Evolutionary conservation across 495 filamentous ascomycete genomes (phyloP).

Genomic region (Xylaria bambusicola): DNA sequence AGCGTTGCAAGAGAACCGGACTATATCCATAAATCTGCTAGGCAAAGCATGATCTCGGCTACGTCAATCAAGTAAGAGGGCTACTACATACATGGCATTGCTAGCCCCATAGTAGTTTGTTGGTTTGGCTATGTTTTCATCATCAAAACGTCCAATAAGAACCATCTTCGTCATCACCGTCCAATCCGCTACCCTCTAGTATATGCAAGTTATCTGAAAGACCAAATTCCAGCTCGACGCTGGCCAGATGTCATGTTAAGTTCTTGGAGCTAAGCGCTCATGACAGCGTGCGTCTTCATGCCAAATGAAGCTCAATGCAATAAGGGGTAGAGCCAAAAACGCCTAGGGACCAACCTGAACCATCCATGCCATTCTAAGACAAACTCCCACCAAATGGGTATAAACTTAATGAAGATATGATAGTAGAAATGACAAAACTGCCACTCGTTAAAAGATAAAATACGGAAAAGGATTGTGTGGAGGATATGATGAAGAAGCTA

Average conservation of each 20-base stretch:
- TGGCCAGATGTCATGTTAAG: not conserved
- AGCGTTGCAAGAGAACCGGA: no score
- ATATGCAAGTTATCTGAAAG: slow-evolving; percentile 17
- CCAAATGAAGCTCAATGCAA: slow-evolving; percentile 9
- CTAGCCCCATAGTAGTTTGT: no score
- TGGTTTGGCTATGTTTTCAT: no score
- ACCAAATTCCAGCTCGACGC: slow-evolving; percentile 7
- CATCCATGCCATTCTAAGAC: slow-evolving; percentile 17
- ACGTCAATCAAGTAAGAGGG: not conserved
- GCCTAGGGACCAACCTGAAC: slow-evolving; percentile 5
- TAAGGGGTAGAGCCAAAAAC: slow-evolving; percentile 12
- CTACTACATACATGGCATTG: slow-evolving; percentile 11
- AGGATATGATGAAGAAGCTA: slow-evolving; percentile 7
- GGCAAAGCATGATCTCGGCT: slow-evolving; percentile 3
- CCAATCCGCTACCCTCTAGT: slow-evolving; percentile 10
- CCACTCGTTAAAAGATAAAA: not conserved
- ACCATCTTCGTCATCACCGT: slow-evolving; percentile 5
- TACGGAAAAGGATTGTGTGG: not conserved
- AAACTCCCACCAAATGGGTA: slow-evolving; percentile 24
- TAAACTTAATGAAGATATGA: slow-evolving; percentile 15
- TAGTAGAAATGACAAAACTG: slow-evolving; percentile 6
- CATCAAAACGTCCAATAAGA: slow-evolving; percentile 1
- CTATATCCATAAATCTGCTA: slow-evolving; percentile 15
- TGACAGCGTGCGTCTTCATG: not conserved
- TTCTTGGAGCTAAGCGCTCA: not conserved